phyloP scores from a whole-genome alignment of 2,329 filamentous ascomycete genomes.

The Tolypocladium tropicale region DNA sequence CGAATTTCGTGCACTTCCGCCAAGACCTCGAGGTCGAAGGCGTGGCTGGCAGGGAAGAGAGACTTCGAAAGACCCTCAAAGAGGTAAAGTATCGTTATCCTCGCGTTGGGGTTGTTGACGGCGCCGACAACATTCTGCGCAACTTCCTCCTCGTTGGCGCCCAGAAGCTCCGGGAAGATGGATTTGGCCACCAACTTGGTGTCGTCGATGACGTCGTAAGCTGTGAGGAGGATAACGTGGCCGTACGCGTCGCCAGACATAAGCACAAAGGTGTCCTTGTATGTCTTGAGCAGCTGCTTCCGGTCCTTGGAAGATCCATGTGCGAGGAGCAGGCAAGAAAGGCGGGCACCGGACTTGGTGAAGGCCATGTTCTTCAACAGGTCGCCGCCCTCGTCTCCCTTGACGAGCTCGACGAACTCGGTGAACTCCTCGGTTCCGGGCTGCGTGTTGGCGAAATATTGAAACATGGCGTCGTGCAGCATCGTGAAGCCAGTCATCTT shows the following conservation, averaged over 20 bases:
- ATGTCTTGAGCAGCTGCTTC: slow-evolving; percentile 77
- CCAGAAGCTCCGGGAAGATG: slow-evolving; percentile 78
- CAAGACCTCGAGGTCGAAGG: slow-evolving; percentile 59
- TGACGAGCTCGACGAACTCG: slow-evolving; percentile 83
- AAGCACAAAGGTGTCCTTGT: slow-evolving; percentile 78
- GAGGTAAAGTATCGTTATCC: slow-evolving; percentile 67
- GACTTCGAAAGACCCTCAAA: slow-evolving; percentile 58
- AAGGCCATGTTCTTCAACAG: slow-evolving; percentile 93
- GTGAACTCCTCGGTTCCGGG: slow-evolving; percentile 70
- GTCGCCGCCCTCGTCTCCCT: slow-evolving; percentile 84
- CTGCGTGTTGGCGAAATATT: slow-evolving; percentile 80
- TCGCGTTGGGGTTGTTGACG: slow-evolving; percentile 55
- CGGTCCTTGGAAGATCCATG: slow-evolving; percentile 86
- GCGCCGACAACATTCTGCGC: slow-evolving; percentile 54
- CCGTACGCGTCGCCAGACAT: slow-evolving; percentile 75
- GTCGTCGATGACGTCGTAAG: slow-evolving; percentile 88
- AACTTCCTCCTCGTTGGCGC: slow-evolving; percentile 53
- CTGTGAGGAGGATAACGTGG: slow-evolving; percentile 72
- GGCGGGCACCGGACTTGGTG: slow-evolving; percentile 74
- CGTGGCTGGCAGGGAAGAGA: slow-evolving; percentile 51
- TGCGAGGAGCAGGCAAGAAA: slow-evolving; percentile 74
- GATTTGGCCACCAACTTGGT: slow-evolving; percentile 80
- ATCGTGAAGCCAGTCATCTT: slow-evolving; percentile 95
- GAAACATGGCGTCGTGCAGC: slow-evolving; percentile 95
- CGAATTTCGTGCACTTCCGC: slow-evolving; percentile 71